Evolutionary conservation across 495 filamentous ascomycete species (phyloP), one percentile per base, ranked within the genome.

Genomic region (Penicillium riverlandense): DNA sequence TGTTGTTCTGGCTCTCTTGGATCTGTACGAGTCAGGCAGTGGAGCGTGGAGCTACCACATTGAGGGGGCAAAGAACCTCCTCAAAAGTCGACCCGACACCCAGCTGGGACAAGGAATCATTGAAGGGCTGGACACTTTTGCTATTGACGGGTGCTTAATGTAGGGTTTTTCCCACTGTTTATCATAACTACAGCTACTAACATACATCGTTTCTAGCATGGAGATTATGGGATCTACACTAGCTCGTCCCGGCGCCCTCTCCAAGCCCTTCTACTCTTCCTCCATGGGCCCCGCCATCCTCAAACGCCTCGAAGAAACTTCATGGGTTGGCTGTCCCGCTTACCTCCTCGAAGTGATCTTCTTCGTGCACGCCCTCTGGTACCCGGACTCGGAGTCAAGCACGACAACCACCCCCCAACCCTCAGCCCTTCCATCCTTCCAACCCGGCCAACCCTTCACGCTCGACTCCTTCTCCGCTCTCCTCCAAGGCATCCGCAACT

Each of bases 181-280:
- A 16, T 29, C 11, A 10, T 9, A 8, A 7, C n/a, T 10, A 11
- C 15, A 13, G 31, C 11, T 8, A n/a, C 39, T 44, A 37, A 49
- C 44, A 43, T 44, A 38, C 15, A n/a, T n/a, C n/a, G n/a, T 8
- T 28, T 29, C 15, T 35, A 70, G 66, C 33, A 67, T 71, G 48
- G 66, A 73, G 47, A 69, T 73, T 22, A 73, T 73, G 70, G 70
- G 70, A 15, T 69, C 70, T 12, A 73, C 70, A 1, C 68, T 73
- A 13, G 68, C 67, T 5, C 57, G 68, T 11, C 68, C 67, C 5
- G 70, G 70, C 11, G 61, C 62, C 10, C 63, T 73, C 27, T 68
- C 70, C 1, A 65, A 58, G 38, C 70, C 70, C 3, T 69, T 73
- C 51, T 69, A 67, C 47, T 62, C 66, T 43, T 51, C 58, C 5